These are phyloP conservation scores for Geranium rotundifolium DNA, from an alignment of 345 rosid genomes.

Conservation along the genomic window DNA sequence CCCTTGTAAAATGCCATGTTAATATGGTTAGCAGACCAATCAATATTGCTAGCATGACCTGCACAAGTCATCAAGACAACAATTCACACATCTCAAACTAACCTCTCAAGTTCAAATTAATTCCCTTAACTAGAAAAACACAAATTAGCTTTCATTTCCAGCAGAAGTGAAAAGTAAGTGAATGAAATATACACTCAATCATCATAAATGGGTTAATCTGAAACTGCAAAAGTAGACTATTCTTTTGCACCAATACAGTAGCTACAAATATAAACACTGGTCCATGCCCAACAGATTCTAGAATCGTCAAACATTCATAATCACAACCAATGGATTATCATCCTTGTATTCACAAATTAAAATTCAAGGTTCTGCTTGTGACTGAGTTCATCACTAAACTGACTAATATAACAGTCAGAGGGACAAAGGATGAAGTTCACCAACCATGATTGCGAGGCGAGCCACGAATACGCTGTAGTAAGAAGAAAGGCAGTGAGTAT, in stretches of 20 bases:
- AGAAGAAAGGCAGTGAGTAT: conserved; percentile 68
- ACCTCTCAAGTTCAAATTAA: background rate
- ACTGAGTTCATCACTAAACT: background rate
- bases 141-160: no score
- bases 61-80: conserved; percentile 16
- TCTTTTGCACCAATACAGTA: background rate
- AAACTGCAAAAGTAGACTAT: no score
- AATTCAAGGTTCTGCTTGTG: background rate
- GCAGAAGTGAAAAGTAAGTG: no score
- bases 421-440: conserved; percentile 5
- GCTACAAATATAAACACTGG: background rate
- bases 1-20: conserved; percentile 96
- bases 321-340: background rate
- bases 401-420: background rate
- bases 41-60: conserved; percentile 91
- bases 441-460: conserved; percentile 94
- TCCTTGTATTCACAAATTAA: no score
- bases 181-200: no score
- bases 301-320: background rate
- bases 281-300: no score
- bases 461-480: conserved; percentile 94
- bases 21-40: conserved; percentile 81
- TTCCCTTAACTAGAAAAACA: no score
- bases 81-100: background rate
- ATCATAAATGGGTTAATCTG: background rate